Evolutionary conservation across 352 stramenopile genomes (phyloP).

Genomic region (Blastocystis sp.): DNA sequence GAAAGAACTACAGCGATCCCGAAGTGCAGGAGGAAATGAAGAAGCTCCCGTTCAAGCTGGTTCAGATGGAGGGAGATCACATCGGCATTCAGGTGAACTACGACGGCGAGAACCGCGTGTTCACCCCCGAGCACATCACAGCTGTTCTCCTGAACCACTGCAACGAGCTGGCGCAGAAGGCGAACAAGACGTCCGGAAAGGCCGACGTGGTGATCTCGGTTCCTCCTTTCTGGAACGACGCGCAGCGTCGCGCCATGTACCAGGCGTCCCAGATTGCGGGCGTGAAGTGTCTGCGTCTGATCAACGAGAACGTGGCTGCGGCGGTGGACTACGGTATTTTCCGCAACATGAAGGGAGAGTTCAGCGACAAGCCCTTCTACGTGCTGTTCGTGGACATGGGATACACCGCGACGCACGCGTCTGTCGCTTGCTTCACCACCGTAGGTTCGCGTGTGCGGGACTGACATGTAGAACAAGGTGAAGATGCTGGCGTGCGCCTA

Average conservation of each 20-base stretch:
- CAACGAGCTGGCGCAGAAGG: conserved; percentile 88
- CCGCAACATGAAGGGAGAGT: conserved; percentile 91
- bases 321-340: conserved; percentile 93
- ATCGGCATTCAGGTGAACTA: conserved; percentile 88
- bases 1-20: conserved; percentile 91
- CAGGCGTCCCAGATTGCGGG: conserved; percentile 89
- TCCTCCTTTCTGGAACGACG: conserved; percentile 95
- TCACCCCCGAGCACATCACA: conserved; percentile 92
- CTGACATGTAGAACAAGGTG: conserved; percentile 89
- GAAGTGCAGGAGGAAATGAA: conserved; percentile 93
- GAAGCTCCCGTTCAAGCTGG: conserved; percentile 86
- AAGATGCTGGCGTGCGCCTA: conserved; percentile 90
- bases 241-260: conserved; percentile 92
- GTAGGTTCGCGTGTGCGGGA: conserved; percentile 76
- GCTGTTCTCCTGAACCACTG: conserved; percentile 97
- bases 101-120: conserved; percentile 86
- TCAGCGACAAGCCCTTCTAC: conserved; percentile 89
- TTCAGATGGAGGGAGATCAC: conserved; percentile 85
- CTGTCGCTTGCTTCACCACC: conserved; percentile 76
- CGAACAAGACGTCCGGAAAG: conserved; percentile 86
- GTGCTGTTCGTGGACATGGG: conserved; percentile 99
- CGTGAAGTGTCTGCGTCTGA: conserved; percentile 92
- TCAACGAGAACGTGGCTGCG: conserved; percentile 96
- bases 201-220: conserved; percentile 80
- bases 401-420: conserved; percentile 79